Base-by-base conservation (phyloP, 768 basidiomycete species). In the Amanita rimosa region DNA sequence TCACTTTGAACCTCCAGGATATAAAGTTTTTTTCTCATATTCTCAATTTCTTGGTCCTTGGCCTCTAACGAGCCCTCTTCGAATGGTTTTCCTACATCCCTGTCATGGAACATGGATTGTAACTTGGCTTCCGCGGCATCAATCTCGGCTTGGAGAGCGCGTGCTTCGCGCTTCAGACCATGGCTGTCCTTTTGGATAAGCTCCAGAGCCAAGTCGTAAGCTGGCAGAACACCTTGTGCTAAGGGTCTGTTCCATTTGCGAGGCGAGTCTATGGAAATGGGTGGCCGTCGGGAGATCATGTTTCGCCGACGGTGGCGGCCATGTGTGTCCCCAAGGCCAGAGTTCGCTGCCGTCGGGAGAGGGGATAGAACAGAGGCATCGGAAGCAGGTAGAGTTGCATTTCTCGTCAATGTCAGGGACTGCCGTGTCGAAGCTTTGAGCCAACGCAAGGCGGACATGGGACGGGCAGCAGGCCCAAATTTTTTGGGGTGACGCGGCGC, bases 141-240 rank as follows among this genome's bases (percentile, higher is more conserved):
- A 24, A 72, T 60, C 46, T 64, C 53, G 38, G 53, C 46, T 46
- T 62, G 62, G 36, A 84, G 61, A 16, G 57, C 60, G 9, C 62
- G 55, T 0, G 76, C 65, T 58, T 81, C 71, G 1, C 55, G 56
- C 49, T 72, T 71, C 27, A 86, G 60, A 1, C 54, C 56, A 7
- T 64, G 58, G 35, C 82, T 76, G 66, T 96, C 89, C 13, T 63
- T 58, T 26, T 71, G 68, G 49, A 98, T 76, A 55, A 82, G 70
- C 51, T 76, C 70, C 38, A 97, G 65, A 1, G 94, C 92, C 48
- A 85, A 75, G 65, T 98, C 95, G 58, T 91, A 96, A 3, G 80
- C 85, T 2, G 84, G 84, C 22, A 89, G 63, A 6, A 81, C 73
- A 5, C 83, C 83, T 17, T 62, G 61, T 10, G 69, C 72, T 4